phyloP scores from a whole-genome alignment of 306 rosid genomes.

The Sindora glabra region DNA sequence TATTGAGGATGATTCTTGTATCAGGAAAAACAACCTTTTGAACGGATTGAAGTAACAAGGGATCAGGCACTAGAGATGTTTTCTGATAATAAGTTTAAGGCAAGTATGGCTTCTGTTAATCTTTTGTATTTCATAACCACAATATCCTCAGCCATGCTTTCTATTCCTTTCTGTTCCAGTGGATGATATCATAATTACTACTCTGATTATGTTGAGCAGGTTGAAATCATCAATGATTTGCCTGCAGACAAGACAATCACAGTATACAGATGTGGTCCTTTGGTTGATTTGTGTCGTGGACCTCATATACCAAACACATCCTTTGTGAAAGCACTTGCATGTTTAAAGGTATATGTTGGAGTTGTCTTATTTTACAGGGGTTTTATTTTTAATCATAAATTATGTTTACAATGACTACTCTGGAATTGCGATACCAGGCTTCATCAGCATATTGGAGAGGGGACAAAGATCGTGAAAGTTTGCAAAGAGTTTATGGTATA shows the following conservation, averaged over 20 bases:
- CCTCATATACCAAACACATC: slow-evolving; percentile 97
- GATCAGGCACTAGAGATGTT: slow-evolving; percentile 85
- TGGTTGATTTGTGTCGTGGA: slow-evolving; percentile 94
- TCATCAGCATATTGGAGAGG: slow-evolving; percentile 99
- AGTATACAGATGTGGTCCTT: slow-evolving; percentile 92
- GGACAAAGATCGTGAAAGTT: slow-evolving; percentile 79
- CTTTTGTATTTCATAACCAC: neutral
- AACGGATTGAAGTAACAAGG: slow-evolving; percentile 86
- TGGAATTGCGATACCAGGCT: slow-evolving; percentile 58
- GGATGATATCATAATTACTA: too few relatives aligned
- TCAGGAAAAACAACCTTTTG: slow-evolving; percentile 89
- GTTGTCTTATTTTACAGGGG: neutral
- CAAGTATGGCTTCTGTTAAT: slow-evolving; percentile 23
- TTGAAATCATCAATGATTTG: slow-evolving; percentile 89
- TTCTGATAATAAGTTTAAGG: slow-evolving; percentile 84
- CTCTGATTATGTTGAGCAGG: slow-evolving; percentile 34
- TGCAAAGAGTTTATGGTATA: slow-evolving; percentile 95
- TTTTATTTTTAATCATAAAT: too few relatives aligned
- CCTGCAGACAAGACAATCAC: slow-evolving; percentile 92
- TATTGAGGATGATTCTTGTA: neutral
- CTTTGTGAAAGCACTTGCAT: slow-evolving; percentile 85
- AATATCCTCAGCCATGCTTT: neutral
- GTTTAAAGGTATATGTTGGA: slow-evolving; percentile 59
- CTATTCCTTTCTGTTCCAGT: too few relatives aligned
- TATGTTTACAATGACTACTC: too few relatives aligned